Evolutionary conservation across 2,329 filamentous ascomycete species (phyloP).

Genomic region (Xylaria sp.): DNA sequence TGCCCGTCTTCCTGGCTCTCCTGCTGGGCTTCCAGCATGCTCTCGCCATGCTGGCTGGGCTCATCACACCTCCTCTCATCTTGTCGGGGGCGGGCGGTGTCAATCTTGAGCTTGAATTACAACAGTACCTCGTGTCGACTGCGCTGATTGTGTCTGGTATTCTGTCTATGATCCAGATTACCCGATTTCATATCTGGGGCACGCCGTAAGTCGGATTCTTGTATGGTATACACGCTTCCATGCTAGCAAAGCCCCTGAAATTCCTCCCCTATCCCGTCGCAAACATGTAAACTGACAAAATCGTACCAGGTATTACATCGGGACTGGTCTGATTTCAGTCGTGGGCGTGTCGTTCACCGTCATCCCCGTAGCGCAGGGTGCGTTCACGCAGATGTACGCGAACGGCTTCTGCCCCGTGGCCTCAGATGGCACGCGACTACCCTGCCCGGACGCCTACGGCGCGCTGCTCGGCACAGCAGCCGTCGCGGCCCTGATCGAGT

Average conservation of each 20-base stretch:
- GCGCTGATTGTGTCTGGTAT: conserved; percentile 82
- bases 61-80: conserved; percentile 83
- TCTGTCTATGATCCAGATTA: conserved; percentile 80
- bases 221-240: neutral
- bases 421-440: conserved; percentile 71
- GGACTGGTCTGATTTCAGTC: conserved; percentile 82
- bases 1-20: conserved; percentile 78
- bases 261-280: neutral
- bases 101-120: conserved; percentile 67
- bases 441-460: conserved; percentile 81
- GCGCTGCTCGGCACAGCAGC: conserved; percentile 76
- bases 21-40: conserved; percentile 83
- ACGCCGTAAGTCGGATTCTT: conserved; percentile 60
- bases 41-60: conserved; percentile 77
- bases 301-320: conserved; percentile 72
- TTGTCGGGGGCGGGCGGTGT: conserved; percentile 70
- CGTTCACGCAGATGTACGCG: conserved; percentile 79
- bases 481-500: conserved; percentile 74
- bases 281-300: conserved; percentile 5
- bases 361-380: conserved; percentile 77
- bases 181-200: conserved; percentile 75
- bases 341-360: conserved; percentile 82
- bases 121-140: conserved; percentile 83
- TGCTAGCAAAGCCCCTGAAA: neutral
- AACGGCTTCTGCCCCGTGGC: conserved; percentile 73